Evolutionary conservation across 148 eudicot genomes (phyloP), one percentile per base, ranked within the genome.

Genomic region (Hydrangea macrophylla): DNA sequence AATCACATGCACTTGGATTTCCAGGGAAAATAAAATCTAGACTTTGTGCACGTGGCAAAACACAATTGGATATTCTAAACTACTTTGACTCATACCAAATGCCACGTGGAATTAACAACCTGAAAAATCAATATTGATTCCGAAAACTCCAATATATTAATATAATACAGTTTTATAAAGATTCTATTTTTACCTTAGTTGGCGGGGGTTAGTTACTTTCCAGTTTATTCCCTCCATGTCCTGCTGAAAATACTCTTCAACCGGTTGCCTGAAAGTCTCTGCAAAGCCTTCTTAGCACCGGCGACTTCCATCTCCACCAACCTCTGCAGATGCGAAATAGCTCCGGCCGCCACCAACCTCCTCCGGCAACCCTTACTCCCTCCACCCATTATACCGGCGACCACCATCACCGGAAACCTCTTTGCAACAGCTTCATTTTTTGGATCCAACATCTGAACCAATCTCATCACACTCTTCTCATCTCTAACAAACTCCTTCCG

Each of bases 281-380:
- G 85, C 81, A 77, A 50, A 37, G 85, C 89, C 82, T 82, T 87
- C 75, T 79, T 87, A 12, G 89, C 89, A 60, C 92, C 92, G 50
- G 72, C 62, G n/a, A 87, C 82, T n/a, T 85, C 89, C 82, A 83
- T 72, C 70, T 82, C 92, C 53, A 73, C 70, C 72, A 85, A 66
- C 68, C 78, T 76, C 60, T 81, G 89, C 64, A 85, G 42, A 54
- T 82, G 75, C 18, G 62, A 77, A 20, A 65, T 42, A 18, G 79
- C 82, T 28, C 92, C 89, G 11, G 82, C 87, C 15, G 73, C 85
- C 70, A 77, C 74, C 33, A 87, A 78, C 84, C 84, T 73, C 80
- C 77, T 87, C 81, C 92, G 75, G 37, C 89, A 84, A 5, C 86
- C 82, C 54, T 83, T 56, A 35, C 87, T 83, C 56, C 87, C 84